phyloP scores from a whole-genome alignment of 257 asterid genomes.

The Coffea eugenioides region DNA sequence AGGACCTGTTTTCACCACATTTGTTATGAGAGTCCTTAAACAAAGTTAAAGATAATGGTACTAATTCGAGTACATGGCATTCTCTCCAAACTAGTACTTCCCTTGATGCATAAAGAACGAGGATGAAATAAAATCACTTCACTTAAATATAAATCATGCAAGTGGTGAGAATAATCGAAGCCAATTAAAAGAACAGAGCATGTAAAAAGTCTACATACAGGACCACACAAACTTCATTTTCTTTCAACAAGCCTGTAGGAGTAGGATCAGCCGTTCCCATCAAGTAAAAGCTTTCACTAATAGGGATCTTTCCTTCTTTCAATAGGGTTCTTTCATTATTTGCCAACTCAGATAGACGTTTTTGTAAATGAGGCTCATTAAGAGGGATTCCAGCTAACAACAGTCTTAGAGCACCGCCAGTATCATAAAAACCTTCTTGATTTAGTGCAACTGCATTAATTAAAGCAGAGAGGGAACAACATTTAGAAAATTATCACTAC shows the following conservation, averaged over 20 bases:
- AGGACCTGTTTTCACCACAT: neutral
- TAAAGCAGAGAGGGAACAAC: too few relatives aligned
- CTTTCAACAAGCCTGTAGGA: conserved; percentile 62
- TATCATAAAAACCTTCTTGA: conserved; percentile 19
- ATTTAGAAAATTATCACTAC: neutral
- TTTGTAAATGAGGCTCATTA: conserved; percentile 66
- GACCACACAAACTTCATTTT: conserved; percentile 74
- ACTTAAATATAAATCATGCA: neutral
- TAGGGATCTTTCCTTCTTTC: conserved; percentile 60
- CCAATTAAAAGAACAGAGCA: neutral
- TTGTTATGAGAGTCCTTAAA: neutral
- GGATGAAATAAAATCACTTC: neutral
- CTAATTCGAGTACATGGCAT: neutral
- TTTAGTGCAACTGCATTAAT: too few relatives aligned
- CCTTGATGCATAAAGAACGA: neutral
- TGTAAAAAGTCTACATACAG: conserved; percentile 46
- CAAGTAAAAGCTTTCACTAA: conserved; percentile 70
- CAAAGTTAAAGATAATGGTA: neutral
- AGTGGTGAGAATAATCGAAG: neutral
- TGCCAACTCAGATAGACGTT: conserved; percentile 45
- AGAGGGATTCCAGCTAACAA: conserved; percentile 68
- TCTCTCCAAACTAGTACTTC: neutral
- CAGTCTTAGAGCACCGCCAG: conserved; percentile 58
- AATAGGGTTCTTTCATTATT: conserved; percentile 36
- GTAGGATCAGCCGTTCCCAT: conserved; percentile 96